A percentile compares a stretch with the other conserved stretches of the same genome.
These are phyloP conservation scores for Trichoderma sp. DNA, from an alignment of 2,329 filamentous ascomycete genomes.

Conservation along the genomic window DNA sequence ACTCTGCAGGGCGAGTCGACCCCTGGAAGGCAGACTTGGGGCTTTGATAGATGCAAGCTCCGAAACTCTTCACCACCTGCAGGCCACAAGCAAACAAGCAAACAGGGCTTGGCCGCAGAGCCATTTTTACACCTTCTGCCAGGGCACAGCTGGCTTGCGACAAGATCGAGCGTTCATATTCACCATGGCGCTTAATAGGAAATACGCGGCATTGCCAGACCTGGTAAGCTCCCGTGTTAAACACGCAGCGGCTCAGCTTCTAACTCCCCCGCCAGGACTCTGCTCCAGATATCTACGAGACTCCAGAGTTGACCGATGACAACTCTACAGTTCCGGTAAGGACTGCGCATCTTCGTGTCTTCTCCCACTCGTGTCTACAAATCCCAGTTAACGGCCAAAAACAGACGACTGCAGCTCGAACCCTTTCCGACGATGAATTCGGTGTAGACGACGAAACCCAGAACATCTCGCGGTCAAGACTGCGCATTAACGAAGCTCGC, in stretches of 20 bases:
- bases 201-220: conserved; percentile 81
- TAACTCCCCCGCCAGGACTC: conserved; percentile 65
- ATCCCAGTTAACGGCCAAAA: conserved; percentile 34
- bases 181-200: conserved; percentile 75
- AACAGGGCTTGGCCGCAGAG: neutral
- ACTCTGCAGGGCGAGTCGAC: conserved; percentile 11
- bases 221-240: conserved; percentile 56
- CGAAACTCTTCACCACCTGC: neutral
- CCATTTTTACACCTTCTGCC: neutral
- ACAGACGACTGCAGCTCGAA: conserved; percentile 60
- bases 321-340: conserved; percentile 80
- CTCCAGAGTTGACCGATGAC: conserved; percentile 88
- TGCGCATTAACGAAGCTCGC: conserved; percentile 80
- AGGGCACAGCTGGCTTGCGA: neutral
- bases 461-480: conserved; percentile 73
- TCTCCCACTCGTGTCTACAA: neutral
- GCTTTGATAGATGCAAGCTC: neutral
- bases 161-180: neutral
- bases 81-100: neutral
- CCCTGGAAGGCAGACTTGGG: conserved; percentile 1
- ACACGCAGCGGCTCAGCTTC: conserved; percentile 21
- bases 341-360: conserved; percentile 24
- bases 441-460: conserved; percentile 65
- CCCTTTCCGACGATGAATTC: conserved; percentile 65
- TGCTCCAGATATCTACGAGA: conserved; percentile 95